Percentiles rank a stretch among this genome's conserved stretches.
phyloP scores from a whole-genome alignment of 2,329 filamentous ascomycete species.

The Phyllosticta citrichinensis region DNA sequence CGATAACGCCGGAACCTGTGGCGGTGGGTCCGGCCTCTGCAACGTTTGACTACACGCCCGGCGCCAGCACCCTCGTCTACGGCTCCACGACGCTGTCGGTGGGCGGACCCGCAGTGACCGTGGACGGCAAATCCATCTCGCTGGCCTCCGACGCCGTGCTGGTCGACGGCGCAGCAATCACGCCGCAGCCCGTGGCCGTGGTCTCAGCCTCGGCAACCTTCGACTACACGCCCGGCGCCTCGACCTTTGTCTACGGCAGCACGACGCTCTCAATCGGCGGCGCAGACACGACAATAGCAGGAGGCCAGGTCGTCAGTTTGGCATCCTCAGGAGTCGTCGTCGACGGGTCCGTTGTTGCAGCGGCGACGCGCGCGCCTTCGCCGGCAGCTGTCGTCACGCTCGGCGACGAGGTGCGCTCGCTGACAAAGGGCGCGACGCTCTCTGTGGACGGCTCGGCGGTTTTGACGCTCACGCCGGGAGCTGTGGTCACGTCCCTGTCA shows the following conservation, averaged over 20 bases:
- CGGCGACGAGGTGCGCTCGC: neutral
- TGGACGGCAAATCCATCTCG: neutral
- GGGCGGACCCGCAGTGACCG: neutral
- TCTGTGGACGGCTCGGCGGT: neutral
- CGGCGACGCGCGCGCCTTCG: neutral
- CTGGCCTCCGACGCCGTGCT: neutral
- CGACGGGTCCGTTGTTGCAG: neutral
- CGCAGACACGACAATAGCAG: neutral
- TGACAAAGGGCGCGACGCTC: neutral
- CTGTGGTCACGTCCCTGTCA: neutral
- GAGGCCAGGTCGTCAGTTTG: neutral
- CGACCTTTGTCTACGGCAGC: neutral
- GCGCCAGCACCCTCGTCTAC: neutral
- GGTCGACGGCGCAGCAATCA: too few relatives aligned
- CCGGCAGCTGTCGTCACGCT: neutral
- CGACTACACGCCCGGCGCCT: neutral
- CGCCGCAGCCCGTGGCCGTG: too few relatives aligned
- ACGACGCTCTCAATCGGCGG: neutral
- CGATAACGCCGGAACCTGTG: neutral
- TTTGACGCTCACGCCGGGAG: neutral
- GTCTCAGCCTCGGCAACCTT: neutral
- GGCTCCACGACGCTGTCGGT: neutral
- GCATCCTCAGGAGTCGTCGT: neutral
- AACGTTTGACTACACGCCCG: neutral
- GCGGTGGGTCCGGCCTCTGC: neutral